Evolutionary conservation across 2,329 filamentous ascomycete species (phyloP), one percentile per base, ranked within the genome.

Genomic region (Helotiales sp.): DNA sequence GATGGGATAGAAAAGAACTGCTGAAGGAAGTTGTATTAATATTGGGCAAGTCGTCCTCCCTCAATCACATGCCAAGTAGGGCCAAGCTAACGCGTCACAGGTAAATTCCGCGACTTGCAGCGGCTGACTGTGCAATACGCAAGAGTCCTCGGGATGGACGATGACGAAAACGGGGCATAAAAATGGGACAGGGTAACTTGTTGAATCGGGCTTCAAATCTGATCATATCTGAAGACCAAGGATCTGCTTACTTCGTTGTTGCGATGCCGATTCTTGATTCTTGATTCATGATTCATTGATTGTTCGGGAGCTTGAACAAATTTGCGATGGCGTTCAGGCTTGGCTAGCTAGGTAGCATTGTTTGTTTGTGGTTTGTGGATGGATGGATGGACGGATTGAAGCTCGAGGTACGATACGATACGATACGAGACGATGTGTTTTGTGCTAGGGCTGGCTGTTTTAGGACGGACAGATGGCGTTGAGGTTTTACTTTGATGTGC

Each of bases 111-210:
- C 65, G 96, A 98, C 77, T 84, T 99, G 32, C 96, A 99, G 79
- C 87, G 96, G 28, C 86, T 97, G 49, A 97, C 93, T n/a, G 92
- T 97, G 28, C 95, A 96, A 70, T 98, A 98, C 78, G 95, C 95
- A 13, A 89, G 92, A 70, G 82, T 93, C n/a, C 82, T 96, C 24
- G 91, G 91, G 64, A 82, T 92, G 74, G 74, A 75, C 52, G 74
- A 75, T 22, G 75, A 77, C 13, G 73, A 76, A 66, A 71, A 69
- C 28, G 70, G 63, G 37, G 58, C 57, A 45, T 75, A 52, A 67
- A 61, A 49, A 55, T 26, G 26, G 34, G 30, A 32, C 8, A 24
- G 20, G 5, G 10, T 1, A 37, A 22, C 32, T 17, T 2, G 30
- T 57, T 15, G 52, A 37, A 45, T 20, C 37, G 15, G 37, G 15